Evolutionary conservation across 2,329 filamentous ascomycete genomes (phyloP), one percentile per base, ranked within the genome.

Genomic region (Claviceps pazoutovae): DNA sequence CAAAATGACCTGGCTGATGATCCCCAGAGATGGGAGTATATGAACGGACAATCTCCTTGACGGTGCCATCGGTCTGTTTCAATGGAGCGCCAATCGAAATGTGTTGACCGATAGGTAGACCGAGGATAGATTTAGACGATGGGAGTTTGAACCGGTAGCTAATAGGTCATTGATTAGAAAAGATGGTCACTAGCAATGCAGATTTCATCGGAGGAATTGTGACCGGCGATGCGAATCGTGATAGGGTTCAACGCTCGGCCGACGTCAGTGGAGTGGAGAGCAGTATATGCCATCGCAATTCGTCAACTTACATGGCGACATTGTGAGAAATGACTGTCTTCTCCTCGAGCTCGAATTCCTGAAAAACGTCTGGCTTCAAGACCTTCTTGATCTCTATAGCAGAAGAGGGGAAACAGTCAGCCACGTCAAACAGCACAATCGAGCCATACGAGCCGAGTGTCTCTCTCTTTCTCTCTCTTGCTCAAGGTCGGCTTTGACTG

Each of bases 261-360:
- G 42, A 14, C 9, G 36, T 14, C n/a, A 13, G 41, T 36, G 26
- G 41, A 21, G 19, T 37, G 49, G 7, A 21, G 44, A 13, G 17
- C 19, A 11, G 41, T 23, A 41, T 4, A 8, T 46, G 11, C 9
- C 30, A 46, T 9, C 16, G 26, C 26, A 44, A 36, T 44, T 34
- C n/a, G 8, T 34, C n/a, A 6, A 70, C 79, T 64, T 71, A 89
- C 86, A 98, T 95, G 69, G 91, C 90, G 55, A 95, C 91, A 76
- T 98, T 98, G 80, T 97, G 93, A 36, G 91, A 95, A 63, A 97
- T 84, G 58, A 94, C 79, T 14, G 84, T 97, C 80, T 96, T 97
- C 71, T 97, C 88, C 69, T 86, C 84, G 61, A 98, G 83, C 67
- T 88, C 84, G 66, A 96, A 96, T 53, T 95, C 80, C 68, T 96